A percentile compares a stretch with the other conserved stretches of the same genome.
Evolutionary conservation across 495 filamentous ascomycete species (phyloP).

Genomic region (Pyrenula aspistea): DNA sequence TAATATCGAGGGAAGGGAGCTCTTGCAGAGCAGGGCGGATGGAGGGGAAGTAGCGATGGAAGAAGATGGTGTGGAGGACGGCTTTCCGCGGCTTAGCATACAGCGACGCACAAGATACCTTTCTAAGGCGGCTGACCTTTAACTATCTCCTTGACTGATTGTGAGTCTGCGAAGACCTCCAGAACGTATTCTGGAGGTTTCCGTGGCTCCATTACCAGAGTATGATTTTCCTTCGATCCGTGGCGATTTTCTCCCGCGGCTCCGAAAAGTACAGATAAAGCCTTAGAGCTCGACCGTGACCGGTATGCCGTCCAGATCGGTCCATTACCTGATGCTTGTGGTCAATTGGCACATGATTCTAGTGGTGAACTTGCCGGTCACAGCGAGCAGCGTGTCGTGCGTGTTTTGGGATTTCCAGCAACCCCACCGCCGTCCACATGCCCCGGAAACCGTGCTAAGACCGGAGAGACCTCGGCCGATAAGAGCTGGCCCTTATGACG

Average conservation of each 20-base stretch:
- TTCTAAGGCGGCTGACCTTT: conserved; percentile 49
- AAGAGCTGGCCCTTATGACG: background rate
- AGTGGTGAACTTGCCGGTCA: too few species aligned
- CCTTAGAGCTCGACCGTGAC: too few species aligned
- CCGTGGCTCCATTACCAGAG: conserved; percentile 38
- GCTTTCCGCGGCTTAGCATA: conserved; percentile 32
- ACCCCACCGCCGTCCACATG: too few species aligned
- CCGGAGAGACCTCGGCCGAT: background rate
- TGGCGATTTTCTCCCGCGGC: too few species aligned
- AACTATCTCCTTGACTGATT: conserved; percentile 77
- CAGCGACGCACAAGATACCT: background rate
- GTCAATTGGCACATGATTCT: background rate
- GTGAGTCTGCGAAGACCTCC: conserved; percentile 72
- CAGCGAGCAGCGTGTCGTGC: too few species aligned
- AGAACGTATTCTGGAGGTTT: conserved; percentile 71
- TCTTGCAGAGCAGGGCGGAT: conserved; percentile 77
- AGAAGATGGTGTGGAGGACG: conserved; percentile 95
- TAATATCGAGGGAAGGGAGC: conserved; percentile 65
- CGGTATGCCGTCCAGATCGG: background rate
- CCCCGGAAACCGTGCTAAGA: background rate
- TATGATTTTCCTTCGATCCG: too few species aligned
- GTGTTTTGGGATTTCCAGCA: too few species aligned
- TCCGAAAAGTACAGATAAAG: too few species aligned
- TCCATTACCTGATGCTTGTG: background rate
- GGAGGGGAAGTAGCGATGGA: conserved; percentile 91